phyloP scores from a whole-genome alignment of 2,329 filamentous ascomycete genomes.

The Colletotrichum acutatum region DNA sequence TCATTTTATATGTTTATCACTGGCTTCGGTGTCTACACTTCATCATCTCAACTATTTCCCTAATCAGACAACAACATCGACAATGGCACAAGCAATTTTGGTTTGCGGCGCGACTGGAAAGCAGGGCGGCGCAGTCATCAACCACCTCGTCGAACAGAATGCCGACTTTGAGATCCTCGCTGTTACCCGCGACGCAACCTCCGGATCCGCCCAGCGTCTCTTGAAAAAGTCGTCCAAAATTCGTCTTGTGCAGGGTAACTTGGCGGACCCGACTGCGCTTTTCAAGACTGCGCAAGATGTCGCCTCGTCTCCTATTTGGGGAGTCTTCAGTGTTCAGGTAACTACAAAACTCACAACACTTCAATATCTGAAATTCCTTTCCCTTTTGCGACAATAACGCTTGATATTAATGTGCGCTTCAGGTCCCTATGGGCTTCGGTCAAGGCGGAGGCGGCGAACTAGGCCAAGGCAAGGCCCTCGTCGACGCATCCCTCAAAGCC shows the following conservation, averaged over 20 bases:
- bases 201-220: constrained; percentile 60
- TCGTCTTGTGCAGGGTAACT: constrained; percentile 66
- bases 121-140: constrained; percentile 49
- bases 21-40: background rate
- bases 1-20: background rate
- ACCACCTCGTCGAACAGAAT: constrained; percentile 43
- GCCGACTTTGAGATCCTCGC: constrained; percentile 64
- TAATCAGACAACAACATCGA: background rate
- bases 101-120: constrained; percentile 51
- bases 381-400: background rate
- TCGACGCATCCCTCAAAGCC: constrained; percentile 65
- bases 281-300: constrained; percentile 55
- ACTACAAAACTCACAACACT: too few species aligned
- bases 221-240: constrained; percentile 56
- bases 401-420: background rate
- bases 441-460: constrained; percentile 53
- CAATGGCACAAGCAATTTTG: constrained; percentile 44
- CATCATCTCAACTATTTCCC: background rate
- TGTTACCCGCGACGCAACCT: constrained; percentile 67
- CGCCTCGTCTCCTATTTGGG: constrained; percentile 57
- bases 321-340: constrained; percentile 71
- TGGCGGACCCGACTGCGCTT: constrained; percentile 61
- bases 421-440: constrained; percentile 41
- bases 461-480: constrained; percentile 64
- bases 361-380: fast-evolving